phyloP scores from a whole-genome alignment of 768 basidiomycete species.

The Auricularia auricula-judae region DNA sequence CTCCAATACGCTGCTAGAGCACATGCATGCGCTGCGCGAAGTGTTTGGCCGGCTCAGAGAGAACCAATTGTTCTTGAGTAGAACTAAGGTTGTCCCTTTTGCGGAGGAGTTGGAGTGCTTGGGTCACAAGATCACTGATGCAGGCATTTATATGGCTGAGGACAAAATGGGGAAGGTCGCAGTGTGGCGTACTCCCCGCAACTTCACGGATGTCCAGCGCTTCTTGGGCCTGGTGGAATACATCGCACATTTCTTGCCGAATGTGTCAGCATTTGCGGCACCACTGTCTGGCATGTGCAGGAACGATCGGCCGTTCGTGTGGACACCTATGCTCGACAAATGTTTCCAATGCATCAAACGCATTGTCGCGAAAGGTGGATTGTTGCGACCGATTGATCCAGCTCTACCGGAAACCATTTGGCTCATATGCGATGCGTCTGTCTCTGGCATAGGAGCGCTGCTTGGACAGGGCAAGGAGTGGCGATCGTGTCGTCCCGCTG shows the following conservation, averaged over 20 bases:
- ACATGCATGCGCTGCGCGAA: conserved; percentile 3
- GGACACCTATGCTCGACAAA: background rate
- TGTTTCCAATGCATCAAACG: background rate
- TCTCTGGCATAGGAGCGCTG: conserved; percentile 16
- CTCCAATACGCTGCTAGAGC: conserved; percentile 3
- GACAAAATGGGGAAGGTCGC: conserved; percentile 3
- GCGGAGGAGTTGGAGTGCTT: background rate
- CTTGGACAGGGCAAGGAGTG: conserved; percentile 20
- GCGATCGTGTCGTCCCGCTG: conserved; percentile 16
- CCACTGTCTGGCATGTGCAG: background rate
- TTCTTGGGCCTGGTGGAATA: conserved; percentile 12
- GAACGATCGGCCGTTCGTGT: background rate
- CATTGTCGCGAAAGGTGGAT: conserved; percentile 9
- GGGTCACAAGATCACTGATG: conserved; percentile 3
- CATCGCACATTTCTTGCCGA: conserved; percentile 9
- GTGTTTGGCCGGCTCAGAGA: conserved; percentile 1
- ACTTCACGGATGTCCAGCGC: conserved; percentile 1
- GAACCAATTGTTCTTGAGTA: conserved; percentile 4
- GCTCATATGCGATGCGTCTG: conserved; percentile 19
- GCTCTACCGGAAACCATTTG: conserved; percentile 14
- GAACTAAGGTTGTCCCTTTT: conserved; percentile 2
- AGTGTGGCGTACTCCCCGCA: background rate
- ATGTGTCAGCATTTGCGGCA: conserved; percentile 4
- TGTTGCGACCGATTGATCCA: conserved; percentile 16
- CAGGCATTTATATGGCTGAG: conserved; percentile 1